phyloP scores from a whole-genome alignment of 2,329 filamentous ascomycete species.

The Beauveria pseudobassiana region DNA sequence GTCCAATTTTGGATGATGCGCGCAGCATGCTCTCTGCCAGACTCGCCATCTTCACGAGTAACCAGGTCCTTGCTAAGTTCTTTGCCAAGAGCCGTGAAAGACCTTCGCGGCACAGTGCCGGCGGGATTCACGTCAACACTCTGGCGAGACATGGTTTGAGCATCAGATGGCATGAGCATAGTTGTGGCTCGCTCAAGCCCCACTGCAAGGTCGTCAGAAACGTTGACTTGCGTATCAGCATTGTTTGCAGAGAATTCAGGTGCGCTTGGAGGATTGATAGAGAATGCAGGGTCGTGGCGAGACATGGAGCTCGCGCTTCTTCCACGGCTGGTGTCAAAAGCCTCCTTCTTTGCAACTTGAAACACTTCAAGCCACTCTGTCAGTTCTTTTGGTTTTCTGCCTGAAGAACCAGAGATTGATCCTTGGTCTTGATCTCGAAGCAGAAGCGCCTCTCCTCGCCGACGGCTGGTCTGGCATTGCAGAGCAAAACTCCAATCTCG shows the following conservation, averaged over 20 bases:
- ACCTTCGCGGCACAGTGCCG: conserved; percentile 38
- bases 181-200: conserved; percentile 54
- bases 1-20: conserved; percentile 87
- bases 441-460: conserved; percentile 93
- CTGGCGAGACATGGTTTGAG: conserved; percentile 50
- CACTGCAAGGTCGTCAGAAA: conserved; percentile 40
- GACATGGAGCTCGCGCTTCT: conserved; percentile 39
- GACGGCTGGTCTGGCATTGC: conserved; percentile 83
- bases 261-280: conserved; percentile 79
- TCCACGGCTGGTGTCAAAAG: conserved; percentile 65
- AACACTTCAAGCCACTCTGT: conserved; percentile 92
- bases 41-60: conserved; percentile 60
- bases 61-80: conserved; percentile 28
- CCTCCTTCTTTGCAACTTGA: conserved; percentile 87
- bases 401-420: conserved; percentile 79
- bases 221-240: conserved; percentile 55
- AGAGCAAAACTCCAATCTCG: conserved; percentile 89
- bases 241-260: conserved; percentile 84
- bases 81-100: conserved; percentile 44
- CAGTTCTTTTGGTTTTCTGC: conserved; percentile 89
- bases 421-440: conserved; percentile 98
- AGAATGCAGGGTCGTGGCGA: conserved; percentile 70
- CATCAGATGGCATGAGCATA: conserved; percentile 53
- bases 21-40: conserved; percentile 70
- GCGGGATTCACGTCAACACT: conserved; percentile 62